Base-by-base conservation (phyloP, 1,284 basidiomycete species). In the Agroathelia rolfsii region DNA sequence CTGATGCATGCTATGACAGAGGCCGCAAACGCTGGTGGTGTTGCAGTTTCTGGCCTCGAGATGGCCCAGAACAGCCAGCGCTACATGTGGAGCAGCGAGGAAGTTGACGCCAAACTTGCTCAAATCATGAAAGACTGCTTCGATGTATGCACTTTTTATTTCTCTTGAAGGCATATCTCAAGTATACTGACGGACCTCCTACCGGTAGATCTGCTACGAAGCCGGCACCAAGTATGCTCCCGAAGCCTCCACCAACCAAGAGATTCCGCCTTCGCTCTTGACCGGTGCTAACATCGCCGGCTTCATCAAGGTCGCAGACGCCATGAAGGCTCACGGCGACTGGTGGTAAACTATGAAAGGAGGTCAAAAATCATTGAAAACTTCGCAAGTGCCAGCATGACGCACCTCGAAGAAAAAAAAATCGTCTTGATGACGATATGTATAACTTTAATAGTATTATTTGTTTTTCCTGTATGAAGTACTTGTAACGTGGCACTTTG, bases 51-150 rank as follows among this genome's bases (percentile, higher is more conserved):
- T 12, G 77, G 76, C 37, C 71, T 87, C 42, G 83, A 86, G 63
- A 85, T 86, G 82, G 76, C 78, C 7, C 82, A 86, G 60, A 82
- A 83, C 66, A 77, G 75, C 47, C 70, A 75, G 45, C 64, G 79
- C 27, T 62, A 78, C 27, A 61, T 66, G 32, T 83, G 79, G 79
- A 58, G 72, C n/a, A 59, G 64, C 38, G 59, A 66, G 42, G 73
- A 79, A 50, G 81, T 87, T 34, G 82, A 87, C 54, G 54, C 53
- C 12, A 80, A 77, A 62, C 63, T 87, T 42, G 77, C 79, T 61
- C 62, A 64, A 41, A 86, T 86, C 58, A 87, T 87, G 83, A 59
- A 67, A 34, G 71, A 75, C 41, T 76, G 72, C 58, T 83, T 69
- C 60, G 49, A 64, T 25, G 57, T 57, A 12, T 36, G 58, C 37